These are phyloP conservation scores for Neoascochyta sp. DNA, from an alignment of 2,329 filamentous ascomycete genomes.

Conservation along the genomic window DNA sequence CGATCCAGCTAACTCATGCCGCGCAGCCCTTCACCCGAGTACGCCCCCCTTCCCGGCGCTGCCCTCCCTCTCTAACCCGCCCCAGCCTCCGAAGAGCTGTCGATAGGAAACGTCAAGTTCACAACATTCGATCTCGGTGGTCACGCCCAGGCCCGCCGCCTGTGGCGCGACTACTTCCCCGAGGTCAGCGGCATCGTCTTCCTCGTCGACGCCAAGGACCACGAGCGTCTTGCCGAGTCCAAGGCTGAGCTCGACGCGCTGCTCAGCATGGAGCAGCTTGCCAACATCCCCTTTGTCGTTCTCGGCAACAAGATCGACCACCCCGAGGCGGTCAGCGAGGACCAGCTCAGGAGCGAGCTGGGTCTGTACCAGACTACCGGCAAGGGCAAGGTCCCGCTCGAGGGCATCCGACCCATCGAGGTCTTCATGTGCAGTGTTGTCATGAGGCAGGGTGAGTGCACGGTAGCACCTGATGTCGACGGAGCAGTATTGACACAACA, in stretches of 20 bases:
- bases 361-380: constrained; percentile 71
- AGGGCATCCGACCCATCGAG: constrained; percentile 61
- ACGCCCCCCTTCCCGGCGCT: constrained; percentile 41
- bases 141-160: constrained; percentile 35
- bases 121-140: constrained; percentile 72
- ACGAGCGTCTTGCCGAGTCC: constrained; percentile 86
- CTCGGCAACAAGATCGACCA: constrained; percentile 99
- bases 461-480: no score
- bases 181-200: constrained; percentile 74
- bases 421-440: constrained; percentile 97
- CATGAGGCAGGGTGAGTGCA: constrained; percentile 71
- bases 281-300: constrained; percentile 91
- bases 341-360: constrained; percentile 85
- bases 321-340: constrained; percentile 88
- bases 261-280: constrained; percentile 90
- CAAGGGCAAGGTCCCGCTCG: constrained; percentile 31
- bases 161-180: constrained; percentile 39
- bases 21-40: constrained; percentile 79
- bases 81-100: constrained; percentile 61
- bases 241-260: constrained; percentile 94
- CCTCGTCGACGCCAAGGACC: constrained; percentile 93
- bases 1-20: constrained; percentile 5
- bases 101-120: constrained; percentile 63
- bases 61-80: constrained; percentile 1
- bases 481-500: constrained; percentile 2